Evolutionary conservation across 2,329 filamentous ascomycete genomes (phyloP), one percentile per base, ranked within the genome.

Genomic region (Penicillium sp.): DNA sequence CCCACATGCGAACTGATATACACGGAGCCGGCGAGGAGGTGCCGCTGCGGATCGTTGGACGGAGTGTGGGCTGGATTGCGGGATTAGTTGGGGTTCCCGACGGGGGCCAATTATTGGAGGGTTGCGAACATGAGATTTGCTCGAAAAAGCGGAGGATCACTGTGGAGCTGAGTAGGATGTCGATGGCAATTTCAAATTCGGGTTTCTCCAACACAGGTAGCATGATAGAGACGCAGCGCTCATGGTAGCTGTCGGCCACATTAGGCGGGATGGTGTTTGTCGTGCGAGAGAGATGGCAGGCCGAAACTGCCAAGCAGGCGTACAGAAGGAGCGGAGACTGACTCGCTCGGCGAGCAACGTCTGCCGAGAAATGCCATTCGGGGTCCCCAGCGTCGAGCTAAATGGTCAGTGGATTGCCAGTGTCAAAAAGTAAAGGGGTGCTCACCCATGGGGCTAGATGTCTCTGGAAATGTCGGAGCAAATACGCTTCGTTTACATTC

Each of bases 131-230:
- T 17, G 61, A 63, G 20, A 64, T 57, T 39, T 62, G 60, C 34
- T 64, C 61, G 30, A 63, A 63, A 18, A 63, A 63, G 25, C 61
- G 60, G 7, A 64, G 51, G 26, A 63, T 62, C 3, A 63, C 59
- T 2, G 61, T 63, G 5, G 60, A 63, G 1, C 59, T 56, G 8
- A 64, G 58, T 8, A 64, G 54, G 14, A 62, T 57, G 17, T 64
- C 61, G 26, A 64, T 58, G 10, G 54, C 53, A 25, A 60, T 63
- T 10, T 56, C 47, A 21, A 51, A 58, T 16, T 62, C 53, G 13
- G 49, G 51, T 26, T 58, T 61, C 33, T 62, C 61, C 14, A 64
- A 48, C 1, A 57, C 57, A 0, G 61, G 59, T 3, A 63, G 51
- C 47, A 64, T 58, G 13, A 64, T 64, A 15, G 56, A 58, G 33